Base-by-base conservation (phyloP, 768 basidiomycete species). In the Lactarius sp. region DNA sequence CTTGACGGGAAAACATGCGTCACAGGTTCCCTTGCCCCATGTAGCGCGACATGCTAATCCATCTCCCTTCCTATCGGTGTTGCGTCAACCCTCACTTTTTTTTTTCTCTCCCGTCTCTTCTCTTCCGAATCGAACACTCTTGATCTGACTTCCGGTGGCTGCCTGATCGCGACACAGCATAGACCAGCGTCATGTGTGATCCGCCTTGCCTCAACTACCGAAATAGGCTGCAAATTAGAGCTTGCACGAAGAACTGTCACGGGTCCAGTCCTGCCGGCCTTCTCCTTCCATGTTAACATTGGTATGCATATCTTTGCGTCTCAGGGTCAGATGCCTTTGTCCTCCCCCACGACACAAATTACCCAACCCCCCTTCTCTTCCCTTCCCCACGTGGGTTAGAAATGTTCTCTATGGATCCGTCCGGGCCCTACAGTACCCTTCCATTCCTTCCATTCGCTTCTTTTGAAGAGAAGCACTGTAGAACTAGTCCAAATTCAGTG, bases 181-280 rank as follows among this genome's bases (percentile, higher is more conserved):
- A 20, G 10, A 50, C 18, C 57, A 39, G 33, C 7, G 14, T n/a
- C 33, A 18, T 37, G 20, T 13, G 13, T 20, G 58, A 52, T 59
- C 58, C 31, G 58, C 37, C 16, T 37, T 53, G 34, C 41, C 20
- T 9, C 10, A n/a, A 5, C 20, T 27, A 20, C 54, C 50, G n/a
- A 62, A 62, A 49, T 57, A 51, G 56, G 61, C 34, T 52, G 42
- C 9, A 50, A 36, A 57, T 62, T 57, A 62, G 55, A 60, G 61
- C 52, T 41, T 31, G 49, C 54, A 27, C 13, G 46, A 33, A 51
- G 52, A 20, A 52, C 12, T 27, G 9, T 41, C 49, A 37, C 33
- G 6, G 18, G 56, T 47, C 12, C 36, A 47, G 31, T 51, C 39
- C 22, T 13, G 18, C 56, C 34, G 16, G 10, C 14, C 16, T 50